Percentiles rank a stretch among this genome's conserved stretches.
These are phyloP conservation scores for Acanthamoeba sp. DNA, from an alignment of 208 protist species.

Conservation along the genomic window DNA sequence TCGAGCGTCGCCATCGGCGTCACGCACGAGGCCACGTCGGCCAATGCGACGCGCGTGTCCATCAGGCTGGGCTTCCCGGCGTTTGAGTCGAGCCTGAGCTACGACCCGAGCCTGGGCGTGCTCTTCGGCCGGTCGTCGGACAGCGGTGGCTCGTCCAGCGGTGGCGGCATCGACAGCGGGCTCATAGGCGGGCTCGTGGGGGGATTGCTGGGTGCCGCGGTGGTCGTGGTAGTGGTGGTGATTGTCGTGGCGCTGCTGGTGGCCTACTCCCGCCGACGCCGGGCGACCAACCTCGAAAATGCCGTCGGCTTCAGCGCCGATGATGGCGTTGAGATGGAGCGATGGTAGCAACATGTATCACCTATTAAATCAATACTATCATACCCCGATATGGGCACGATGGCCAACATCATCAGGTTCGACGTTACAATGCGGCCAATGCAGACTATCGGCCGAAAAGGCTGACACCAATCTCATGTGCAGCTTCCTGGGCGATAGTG, in stretches of 20 bases:
- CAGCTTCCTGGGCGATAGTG: too few relatives aligned
- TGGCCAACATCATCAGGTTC: too few relatives aligned
- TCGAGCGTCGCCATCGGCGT: background rate
- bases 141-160: background rate
- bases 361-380: too few relatives aligned
- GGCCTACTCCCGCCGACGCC: background rate
- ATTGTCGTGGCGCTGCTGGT: background rate
- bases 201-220: background rate
- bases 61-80: background rate
- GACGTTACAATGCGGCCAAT: too few relatives aligned
- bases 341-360: too few relatives aligned
- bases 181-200: slow-evolving; percentile 5
- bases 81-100: background rate
- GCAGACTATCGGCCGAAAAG: too few relatives aligned
- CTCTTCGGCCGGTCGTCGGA: background rate
- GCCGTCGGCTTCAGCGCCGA: background rate
- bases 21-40: background rate
- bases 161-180: background rate
- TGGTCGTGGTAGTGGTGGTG: background rate
- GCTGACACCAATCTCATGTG: too few relatives aligned
- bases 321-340: background rate
- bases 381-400: too few relatives aligned
- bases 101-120: background rate
- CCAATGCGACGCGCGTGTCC: background rate
- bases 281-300: background rate